These are phyloP conservation scores for Beauveria brongniartii DNA, from an alignment of 2,329 filamentous ascomycete species.

Conservation along the genomic window DNA sequence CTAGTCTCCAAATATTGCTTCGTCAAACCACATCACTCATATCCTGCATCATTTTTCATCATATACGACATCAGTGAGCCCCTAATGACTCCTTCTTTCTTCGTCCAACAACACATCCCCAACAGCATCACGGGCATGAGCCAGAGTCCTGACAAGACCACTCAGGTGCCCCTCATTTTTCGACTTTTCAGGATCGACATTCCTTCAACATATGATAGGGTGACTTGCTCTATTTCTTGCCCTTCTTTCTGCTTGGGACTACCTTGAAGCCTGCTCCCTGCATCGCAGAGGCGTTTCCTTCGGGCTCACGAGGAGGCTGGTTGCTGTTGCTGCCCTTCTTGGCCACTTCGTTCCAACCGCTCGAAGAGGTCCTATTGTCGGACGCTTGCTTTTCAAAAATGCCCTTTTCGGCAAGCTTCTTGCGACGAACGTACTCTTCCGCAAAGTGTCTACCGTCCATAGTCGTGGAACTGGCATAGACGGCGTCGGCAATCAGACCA, in stretches of 20 bases:
- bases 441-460: constrained; percentile 91
- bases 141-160: background rate
- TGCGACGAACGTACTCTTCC: constrained; percentile 87
- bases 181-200: constrained; percentile 7
- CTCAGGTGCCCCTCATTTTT: background rate
- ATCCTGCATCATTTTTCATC: background rate
- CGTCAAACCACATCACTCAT: background rate
- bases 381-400: constrained; percentile 67
- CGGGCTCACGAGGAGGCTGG: constrained; percentile 29
- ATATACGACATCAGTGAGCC: background rate
- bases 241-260: constrained; percentile 87
- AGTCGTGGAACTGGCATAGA: constrained; percentile 79
- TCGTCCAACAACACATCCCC: background rate
- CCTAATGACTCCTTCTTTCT: background rate
- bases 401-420: constrained; percentile 88
- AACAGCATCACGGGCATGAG: background rate
- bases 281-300: constrained; percentile 28
- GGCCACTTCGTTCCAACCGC: constrained; percentile 93
- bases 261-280: constrained; percentile 71
- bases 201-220: constrained; percentile 13
- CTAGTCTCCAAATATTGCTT: background rate
- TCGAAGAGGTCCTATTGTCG: constrained; percentile 41
- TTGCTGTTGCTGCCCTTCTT: constrained; percentile 65
- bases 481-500: constrained; percentile 78
- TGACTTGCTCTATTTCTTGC: constrained; percentile 51